Evolutionary conservation across 352 stramenopile species (phyloP).

Genomic region (Aphanomyces invadans): DNA sequence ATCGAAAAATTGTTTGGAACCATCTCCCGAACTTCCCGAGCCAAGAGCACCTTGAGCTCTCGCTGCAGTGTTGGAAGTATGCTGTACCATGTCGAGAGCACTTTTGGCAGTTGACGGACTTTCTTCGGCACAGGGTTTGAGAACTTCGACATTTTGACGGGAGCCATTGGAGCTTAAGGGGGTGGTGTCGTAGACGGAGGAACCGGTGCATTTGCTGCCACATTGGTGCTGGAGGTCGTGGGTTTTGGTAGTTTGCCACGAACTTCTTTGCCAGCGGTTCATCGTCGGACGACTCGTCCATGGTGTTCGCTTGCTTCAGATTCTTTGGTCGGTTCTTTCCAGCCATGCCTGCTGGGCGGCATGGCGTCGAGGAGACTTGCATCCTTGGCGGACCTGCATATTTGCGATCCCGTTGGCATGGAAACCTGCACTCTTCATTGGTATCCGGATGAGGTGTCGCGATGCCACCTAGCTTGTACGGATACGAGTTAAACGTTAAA

Average conservation of each 20-base stretch:
- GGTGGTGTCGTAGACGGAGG: not conserved
- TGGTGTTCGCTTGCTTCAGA: not conserved
- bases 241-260: not conserved
- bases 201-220: not conserved
- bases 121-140: not conserved
- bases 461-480: too few relatives aligned
- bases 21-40: not conserved
- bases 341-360: too few relatives aligned
- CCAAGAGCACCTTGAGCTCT: not conserved
- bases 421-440: too few relatives aligned
- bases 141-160: not conserved
- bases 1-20: not conserved
- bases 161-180: not conserved
- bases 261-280: not conserved
- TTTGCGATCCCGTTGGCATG: too few relatives aligned
- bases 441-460: too few relatives aligned
- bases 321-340: too few relatives aligned
- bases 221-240: not conserved
- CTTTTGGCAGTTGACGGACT: not conserved
- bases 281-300: not conserved
- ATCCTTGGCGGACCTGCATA: too few relatives aligned
- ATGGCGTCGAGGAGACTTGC: too few relatives aligned
- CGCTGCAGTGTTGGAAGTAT: too few relatives aligned
- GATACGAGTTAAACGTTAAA: too few relatives aligned
- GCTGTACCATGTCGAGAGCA: too few relatives aligned